Conservation (phyloP, 306 rosid genomes). For the Hippophae tibetana region DNA sequence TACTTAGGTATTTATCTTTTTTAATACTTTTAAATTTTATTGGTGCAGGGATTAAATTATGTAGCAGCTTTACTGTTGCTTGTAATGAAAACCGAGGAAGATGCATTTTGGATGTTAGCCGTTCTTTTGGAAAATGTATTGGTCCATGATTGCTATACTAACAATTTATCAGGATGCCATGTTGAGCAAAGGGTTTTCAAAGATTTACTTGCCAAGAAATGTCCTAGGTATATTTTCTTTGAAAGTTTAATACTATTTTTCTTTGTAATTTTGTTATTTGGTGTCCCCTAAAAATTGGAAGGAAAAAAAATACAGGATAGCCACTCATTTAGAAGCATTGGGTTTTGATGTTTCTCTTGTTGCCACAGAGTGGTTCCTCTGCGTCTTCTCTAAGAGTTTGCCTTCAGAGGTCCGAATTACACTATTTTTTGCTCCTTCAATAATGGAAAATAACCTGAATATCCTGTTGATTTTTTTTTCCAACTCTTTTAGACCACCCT, state of each 20-base stretch:
- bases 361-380: conserved; percentile 96
- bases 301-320: conserved; percentile 56
- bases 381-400: conserved; percentile 86
- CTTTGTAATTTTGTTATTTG: conserved; percentile 4
- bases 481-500: conserved; percentile 52
- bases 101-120: conserved; percentile 99
- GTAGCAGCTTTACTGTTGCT: conserved; percentile 92
- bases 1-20: conserved; percentile 7
- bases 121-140: conserved; percentile 88
- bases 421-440: background rate
- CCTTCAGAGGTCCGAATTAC: conserved; percentile 74
- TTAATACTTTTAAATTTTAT: conserved; percentile 13
- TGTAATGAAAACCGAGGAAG: conserved; percentile 98
- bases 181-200: conserved; percentile 96
- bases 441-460: conserved; percentile 5
- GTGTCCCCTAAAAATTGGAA: conserved; percentile 22
- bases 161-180: conserved; percentile 92
- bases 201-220: conserved; percentile 71
- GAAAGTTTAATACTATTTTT: conserved; percentile 1
- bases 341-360: conserved; percentile 96
- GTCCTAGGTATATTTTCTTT: conserved; percentile 60
- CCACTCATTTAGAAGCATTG: conserved; percentile 72
- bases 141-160: conserved; percentile 91
- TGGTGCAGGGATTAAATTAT: conserved; percentile 84
- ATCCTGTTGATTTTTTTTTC: conserved; percentile 12